These are phyloP conservation scores for Jacaranda copaia DNA, from an alignment of 257 asterid genomes.

Conservation along the genomic window DNA sequence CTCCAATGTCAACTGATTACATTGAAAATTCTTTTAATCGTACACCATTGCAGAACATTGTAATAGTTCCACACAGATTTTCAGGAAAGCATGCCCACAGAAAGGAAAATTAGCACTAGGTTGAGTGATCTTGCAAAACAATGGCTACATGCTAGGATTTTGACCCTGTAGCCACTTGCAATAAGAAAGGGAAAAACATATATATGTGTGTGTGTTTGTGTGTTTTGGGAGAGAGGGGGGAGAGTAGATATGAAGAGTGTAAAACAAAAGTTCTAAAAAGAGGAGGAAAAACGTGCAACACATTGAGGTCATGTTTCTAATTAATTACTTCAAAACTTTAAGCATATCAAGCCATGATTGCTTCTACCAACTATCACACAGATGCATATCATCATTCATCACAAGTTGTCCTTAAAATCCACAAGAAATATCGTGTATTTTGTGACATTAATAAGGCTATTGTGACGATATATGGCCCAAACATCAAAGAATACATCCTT, in stretches of 20 bases:
- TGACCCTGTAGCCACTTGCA: background rate
- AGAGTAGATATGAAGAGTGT: too few species aligned
- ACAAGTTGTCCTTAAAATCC: conserved; percentile 24
- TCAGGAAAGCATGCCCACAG: background rate
- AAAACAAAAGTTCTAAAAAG: background rate
- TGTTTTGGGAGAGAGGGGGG: too few species aligned
- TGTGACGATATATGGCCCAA: conserved; percentile 8
- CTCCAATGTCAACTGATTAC: background rate
- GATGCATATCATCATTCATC: background rate
- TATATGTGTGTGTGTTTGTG: too few species aligned
- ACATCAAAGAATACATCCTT: conserved; percentile 2
- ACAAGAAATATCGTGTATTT: conserved; percentile 3
- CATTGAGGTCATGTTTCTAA: conserved; percentile 9
- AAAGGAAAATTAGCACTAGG: background rate
- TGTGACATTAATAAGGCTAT: conserved; percentile 18
- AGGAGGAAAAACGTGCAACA: background rate
- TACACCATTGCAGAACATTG: background rate
- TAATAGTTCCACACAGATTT: background rate
- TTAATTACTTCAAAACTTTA: conserved; percentile 6
- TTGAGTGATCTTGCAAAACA: background rate
- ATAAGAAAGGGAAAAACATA: background rate
- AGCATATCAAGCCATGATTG: background rate
- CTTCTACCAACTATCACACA: background rate
- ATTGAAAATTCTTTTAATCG: background rate
- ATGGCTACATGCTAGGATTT: background rate